Evolutionary conservation across 331 rosid species (phyloP), one percentile per base, ranked within the genome.

Genomic region (Acacia pycnantha): DNA sequence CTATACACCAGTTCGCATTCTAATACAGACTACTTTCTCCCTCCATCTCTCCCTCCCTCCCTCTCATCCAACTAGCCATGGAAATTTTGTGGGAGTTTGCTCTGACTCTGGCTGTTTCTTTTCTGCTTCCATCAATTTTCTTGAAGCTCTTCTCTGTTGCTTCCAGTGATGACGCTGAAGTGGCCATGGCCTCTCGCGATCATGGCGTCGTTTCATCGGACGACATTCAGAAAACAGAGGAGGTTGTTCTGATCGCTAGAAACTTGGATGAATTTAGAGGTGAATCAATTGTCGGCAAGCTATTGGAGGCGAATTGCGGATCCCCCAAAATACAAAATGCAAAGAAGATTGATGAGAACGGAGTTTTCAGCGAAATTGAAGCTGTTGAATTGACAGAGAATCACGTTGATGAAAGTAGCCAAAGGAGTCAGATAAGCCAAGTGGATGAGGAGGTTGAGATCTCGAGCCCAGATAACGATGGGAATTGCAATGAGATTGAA

Each of bases 1-100:
- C 8, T 31, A 68, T 29, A 40, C 77, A 46, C 31, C 48, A 7
- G 14, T 21, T 33, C 83, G 0, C 73, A 31, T 65, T 31, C 31
- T 14, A 62, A 14, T 54, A 35, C 54, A 33, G 35, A 65, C 26
- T 66, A 37, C 35, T 43, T 15, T 27, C 7, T 58, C 18, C 67
- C 73, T 76, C 64, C 1, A 51, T 56, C 70, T 67, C 33, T 14
- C 70, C 70, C 33, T 15, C 65, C 64, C 56, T 43, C 77, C 15
- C 27, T 15, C 35, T 41, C 69, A 29, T 27, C 70, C 43, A 6
- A 4, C 54, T 37, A 77, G 68, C 73, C 76, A 90, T 92, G 94
- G 94, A 89, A 83, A 48, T 89, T 66, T 76, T 92, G 16, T 82
- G 75, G 67, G 90, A 89, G 6, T 73, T 90, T 67, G 77, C 77